Base-by-base conservation (phyloP, 306 rosid species). In the Ceratonia siliqua region DNA sequence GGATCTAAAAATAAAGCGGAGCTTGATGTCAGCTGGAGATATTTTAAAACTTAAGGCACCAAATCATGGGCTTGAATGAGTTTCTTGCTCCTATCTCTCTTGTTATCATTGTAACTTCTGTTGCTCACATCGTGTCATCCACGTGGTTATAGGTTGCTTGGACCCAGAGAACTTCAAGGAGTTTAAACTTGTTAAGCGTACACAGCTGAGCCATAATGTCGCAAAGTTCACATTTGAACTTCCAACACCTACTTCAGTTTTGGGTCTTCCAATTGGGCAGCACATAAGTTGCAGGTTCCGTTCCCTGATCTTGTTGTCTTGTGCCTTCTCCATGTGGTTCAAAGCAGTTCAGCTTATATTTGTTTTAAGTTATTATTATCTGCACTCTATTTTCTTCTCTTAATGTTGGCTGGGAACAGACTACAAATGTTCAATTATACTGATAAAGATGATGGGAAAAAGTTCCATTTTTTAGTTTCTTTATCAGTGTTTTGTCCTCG, bases 191-290 rank as follows among this genome's bases (percentile, higher is more conserved):
- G 88, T 85, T 58, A 89, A 89, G 85, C 91, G 90, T 20, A n/a
- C 68, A 12, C 92, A 90, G 68, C 82, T 95, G 84, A 92, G 99
- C 90, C 98, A 95, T 80, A 92, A 95, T 86, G 99, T 92, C 63
- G 98, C 99, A 9, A 92, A 90, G 82, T 95, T 95, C 85, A 92
- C 57, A 46, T 95, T 95, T 82, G 86, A 30, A 62, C 98, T 95
- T 57, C 96, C 91, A 12, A 82, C 85, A 62, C 86, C 98, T 63
- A 89, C 93, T 72, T 86, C 98, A 62, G 89, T 89, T 65, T 79
- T 95, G 85, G 98, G 99, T 30, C 99, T 95, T 82, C 99, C 99
- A 74, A 95, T 95, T 76, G 99, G 99, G 76, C 98, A 95, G 52
- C 99, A 92, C 80, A 92, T 95, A 81, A 92, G 98, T 83, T 95